A percentile compares a stretch with the other conserved stretches of the same genome.
phyloP scores from a whole-genome alignment of 2,329 filamentous ascomycete species.

The Aureobasidium sp. region DNA sequence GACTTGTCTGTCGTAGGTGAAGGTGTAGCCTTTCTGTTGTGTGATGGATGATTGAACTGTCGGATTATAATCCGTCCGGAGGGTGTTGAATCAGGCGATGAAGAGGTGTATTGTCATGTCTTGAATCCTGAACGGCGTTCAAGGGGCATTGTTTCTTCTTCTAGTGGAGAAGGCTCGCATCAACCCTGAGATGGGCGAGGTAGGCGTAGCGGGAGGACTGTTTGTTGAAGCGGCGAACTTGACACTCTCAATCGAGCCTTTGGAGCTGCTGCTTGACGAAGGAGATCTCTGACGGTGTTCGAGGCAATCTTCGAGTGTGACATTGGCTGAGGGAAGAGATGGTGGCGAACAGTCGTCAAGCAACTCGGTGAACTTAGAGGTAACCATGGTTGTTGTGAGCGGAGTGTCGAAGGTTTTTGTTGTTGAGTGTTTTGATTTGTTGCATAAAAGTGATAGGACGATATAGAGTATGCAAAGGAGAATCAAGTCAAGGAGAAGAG shows the following conservation, averaged over 20 bases:
- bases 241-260: not conserved
- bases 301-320: constrained; percentile 29
- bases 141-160: constrained; percentile 8
- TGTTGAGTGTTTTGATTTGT: not conserved
- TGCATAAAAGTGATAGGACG: not conserved
- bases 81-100: not conserved
- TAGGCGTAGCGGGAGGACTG: constrained; percentile 6
- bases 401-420: not conserved
- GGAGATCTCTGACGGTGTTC: constrained; percentile 27
- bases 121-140: constrained; percentile 2
- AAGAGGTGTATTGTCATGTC: constrained; percentile 5
- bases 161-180: constrained; percentile 8
- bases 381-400: constrained; percentile 21
- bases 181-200: constrained; percentile 5
- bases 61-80: not conserved
- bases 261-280: constrained; percentile 19
- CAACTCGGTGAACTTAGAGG: constrained; percentile 32
- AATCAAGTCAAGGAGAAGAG: not conserved
- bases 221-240: not conserved
- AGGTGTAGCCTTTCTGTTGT: not conserved
- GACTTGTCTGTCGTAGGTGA: not conserved
- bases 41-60: not conserved
- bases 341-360: constrained; percentile 26
- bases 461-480: not conserved
- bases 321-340: constrained; percentile 27